phyloP scores from a whole-genome alignment of 169 alveolate genomes.

The Plasmodium sp. region DNA sequence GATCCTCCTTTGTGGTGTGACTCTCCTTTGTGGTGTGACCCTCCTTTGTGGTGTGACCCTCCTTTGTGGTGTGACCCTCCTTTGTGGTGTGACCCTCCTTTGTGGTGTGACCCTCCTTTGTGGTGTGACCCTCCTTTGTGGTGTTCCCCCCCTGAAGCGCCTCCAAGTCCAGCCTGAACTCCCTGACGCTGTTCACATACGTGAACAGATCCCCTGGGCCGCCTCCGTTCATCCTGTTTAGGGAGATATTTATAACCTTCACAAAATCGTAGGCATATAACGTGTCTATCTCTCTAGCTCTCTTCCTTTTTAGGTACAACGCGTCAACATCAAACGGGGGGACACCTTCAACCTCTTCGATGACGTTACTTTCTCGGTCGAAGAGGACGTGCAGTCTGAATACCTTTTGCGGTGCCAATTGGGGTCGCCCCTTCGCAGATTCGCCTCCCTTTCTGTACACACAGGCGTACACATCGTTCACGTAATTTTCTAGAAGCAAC shows the following conservation, averaged over 20 bases:
- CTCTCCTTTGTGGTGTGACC: background rate
- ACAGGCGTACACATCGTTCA: constrained; percentile 34
- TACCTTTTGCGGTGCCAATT: background rate
- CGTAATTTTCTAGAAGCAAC: constrained; percentile 42
- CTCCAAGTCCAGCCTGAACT: constrained; percentile 24
- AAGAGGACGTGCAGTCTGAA: constrained; percentile 41
- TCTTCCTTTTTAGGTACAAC: constrained; percentile 45
- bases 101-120: background rate
- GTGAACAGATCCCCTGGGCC: background rate
- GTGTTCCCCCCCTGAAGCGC: background rate
- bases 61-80: background rate
- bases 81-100: background rate
- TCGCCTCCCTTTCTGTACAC: background rate
- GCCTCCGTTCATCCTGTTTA: constrained; percentile 12
- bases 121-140: background rate
- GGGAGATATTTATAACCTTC: constrained; percentile 15
- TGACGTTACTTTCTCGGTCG: background rate
- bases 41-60: background rate
- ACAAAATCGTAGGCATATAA: constrained; percentile 71
- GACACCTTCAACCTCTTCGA: background rate
- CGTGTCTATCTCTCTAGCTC: constrained; percentile 71
- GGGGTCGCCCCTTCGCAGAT: background rate
- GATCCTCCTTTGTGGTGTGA: background rate
- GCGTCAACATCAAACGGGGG: constrained; percentile 25
- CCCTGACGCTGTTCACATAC: constrained; percentile 41